phyloP scores from a whole-genome alignment of 2,329 filamentous ascomycete genomes.

The Beauveria brongniartii region DNA sequence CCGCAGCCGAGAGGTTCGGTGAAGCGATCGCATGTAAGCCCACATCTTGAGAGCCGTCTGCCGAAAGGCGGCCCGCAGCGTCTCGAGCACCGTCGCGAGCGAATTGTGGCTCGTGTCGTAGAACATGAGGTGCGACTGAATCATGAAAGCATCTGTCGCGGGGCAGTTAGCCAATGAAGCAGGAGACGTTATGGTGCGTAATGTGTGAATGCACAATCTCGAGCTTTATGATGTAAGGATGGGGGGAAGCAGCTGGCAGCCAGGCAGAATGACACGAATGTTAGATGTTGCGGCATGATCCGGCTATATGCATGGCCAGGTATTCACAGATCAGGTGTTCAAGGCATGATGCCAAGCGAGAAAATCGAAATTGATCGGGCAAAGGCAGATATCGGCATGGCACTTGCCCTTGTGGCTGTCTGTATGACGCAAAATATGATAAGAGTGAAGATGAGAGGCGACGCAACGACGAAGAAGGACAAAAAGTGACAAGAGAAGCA shows the following conservation, averaged over 20 bases:
- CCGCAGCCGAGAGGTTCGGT: constrained; percentile 45
- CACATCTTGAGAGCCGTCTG: constrained; percentile 73
- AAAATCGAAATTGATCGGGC: too few relatives aligned
- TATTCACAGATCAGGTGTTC: too few relatives aligned
- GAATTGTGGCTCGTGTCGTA: constrained; percentile 76
- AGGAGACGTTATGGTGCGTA: neutral
- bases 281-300: too few relatives aligned
- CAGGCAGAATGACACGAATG: too few relatives aligned
- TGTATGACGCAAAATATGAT: too few relatives aligned
- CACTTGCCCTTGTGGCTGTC: too few relatives aligned
- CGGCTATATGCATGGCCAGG: too few relatives aligned
- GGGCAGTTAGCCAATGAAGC: neutral
- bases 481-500: neutral
- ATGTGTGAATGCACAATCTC: neutral
- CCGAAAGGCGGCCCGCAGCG: constrained; percentile 64
- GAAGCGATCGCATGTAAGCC: constrained; percentile 54
- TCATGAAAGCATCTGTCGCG: constrained; percentile 58
- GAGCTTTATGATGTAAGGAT: neutral
- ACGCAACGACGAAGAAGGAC: neutral
- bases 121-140: constrained; percentile 78
- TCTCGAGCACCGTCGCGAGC: constrained; percentile 57
- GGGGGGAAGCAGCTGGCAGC: too few relatives aligned
- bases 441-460: too few relatives aligned
- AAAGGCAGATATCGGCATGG: too few relatives aligned
- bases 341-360: too few relatives aligned